These are phyloP conservation scores for Sclerotiophoma versabilis DNA, from an alignment of 2,329 filamentous ascomycete species.

Conservation along the genomic window DNA sequence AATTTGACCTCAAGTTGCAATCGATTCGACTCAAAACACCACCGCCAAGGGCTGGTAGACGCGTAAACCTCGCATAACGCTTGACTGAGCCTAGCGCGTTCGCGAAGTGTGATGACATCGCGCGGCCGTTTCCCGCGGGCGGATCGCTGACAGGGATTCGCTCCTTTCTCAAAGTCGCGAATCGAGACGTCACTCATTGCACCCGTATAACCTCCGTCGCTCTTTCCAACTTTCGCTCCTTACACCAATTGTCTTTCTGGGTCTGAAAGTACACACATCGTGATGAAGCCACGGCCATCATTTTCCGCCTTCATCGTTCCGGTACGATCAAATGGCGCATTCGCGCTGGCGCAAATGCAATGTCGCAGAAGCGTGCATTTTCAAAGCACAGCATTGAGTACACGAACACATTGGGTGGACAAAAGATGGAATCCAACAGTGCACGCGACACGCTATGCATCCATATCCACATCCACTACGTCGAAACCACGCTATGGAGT, in stretches of 20 bases:
- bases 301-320: conserved; percentile 11
- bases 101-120: conserved; percentile 30
- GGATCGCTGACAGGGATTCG: conserved; percentile 21
- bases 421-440: background rate
- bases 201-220: background rate
- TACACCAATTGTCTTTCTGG: background rate
- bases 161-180: conserved; percentile 17
- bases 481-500: conserved; percentile 1
- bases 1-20: background rate
- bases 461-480: background rate
- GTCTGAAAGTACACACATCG: background rate
- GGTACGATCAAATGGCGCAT: background rate
- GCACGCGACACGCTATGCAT: conserved; percentile 1
- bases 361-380: background rate
- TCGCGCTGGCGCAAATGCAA: conserved; percentile 4
- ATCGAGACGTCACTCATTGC: conserved; percentile 26
- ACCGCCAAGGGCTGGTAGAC: background rate
- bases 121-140: conserved; percentile 17
- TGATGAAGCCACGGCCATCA: conserved; percentile 36
- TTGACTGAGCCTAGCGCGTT: background rate
- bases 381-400: background rate
- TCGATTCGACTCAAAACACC: background rate
- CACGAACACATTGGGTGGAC: background rate
- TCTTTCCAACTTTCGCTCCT: background rate
- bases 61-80: too few relatives aligned